Evolutionary conservation across 2,329 filamentous ascomycete species (phyloP).

Genomic region (Apiospora marii): DNA sequence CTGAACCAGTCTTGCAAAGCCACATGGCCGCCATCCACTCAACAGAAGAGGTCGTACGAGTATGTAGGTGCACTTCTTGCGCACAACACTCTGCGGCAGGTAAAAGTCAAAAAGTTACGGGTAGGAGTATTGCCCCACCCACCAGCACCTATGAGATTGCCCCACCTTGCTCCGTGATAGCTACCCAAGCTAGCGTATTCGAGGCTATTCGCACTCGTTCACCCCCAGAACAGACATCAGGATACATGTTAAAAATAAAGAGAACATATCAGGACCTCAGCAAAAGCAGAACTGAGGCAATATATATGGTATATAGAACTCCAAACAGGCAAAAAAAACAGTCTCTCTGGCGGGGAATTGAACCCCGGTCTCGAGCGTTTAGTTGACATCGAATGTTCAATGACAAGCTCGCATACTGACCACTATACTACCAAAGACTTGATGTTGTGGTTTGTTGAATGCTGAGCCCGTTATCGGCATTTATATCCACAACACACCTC

Average conservation of each 20-base stretch:
- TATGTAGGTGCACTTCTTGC: too few relatives aligned
- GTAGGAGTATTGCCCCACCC: too few relatives aligned
- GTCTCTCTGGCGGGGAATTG: slow-evolving; percentile 29
- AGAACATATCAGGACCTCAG: background rate
- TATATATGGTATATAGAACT: too few relatives aligned
- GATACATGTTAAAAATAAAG: background rate
- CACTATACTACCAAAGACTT: slow-evolving; percentile 28
- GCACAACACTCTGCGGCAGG: background rate
- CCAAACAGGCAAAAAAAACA: background rate
- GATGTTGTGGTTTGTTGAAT: background rate
- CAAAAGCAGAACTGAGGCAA: background rate
- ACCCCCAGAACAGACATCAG: background rate
- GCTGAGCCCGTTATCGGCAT: background rate
- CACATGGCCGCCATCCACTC: background rate
- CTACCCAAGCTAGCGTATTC: background rate
- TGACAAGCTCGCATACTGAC: slow-evolving; percentile 30
- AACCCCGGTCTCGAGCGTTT: slow-evolving; percentile 30
- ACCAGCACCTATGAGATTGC: too few relatives aligned
- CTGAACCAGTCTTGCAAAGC: background rate
- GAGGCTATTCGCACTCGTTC: background rate
- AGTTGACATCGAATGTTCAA: background rate
- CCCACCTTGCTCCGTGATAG: background rate
- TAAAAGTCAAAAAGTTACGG: background rate
- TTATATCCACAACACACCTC: background rate
- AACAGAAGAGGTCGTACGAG: background rate